Conservation (phyloP, 345 rosid species). For the Brassica napus region Da-Ae NC_063445.1:44617501-44618000, state of each 20-base stretch:
- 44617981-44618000: conserved; percentile 84
- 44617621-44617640: conserved; percentile 96
- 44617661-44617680: conserved; percentile 42
- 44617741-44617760: conserved; percentile 82
- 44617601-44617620: conserved; percentile 76
- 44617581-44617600: conserved; percentile 41
- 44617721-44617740: conserved; percentile 84
- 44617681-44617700: accelerated
- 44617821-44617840: conserved; percentile 93
- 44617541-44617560: background rate
- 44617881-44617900: background rate
- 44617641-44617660: conserved; percentile 94
- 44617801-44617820: conserved; percentile 97
- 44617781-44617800: conserved; percentile 96
- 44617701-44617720: conserved; percentile 13
- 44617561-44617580: background rate
- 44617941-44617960: conserved; percentile 90
- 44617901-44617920: conserved; percentile 36
- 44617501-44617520: conserved; percentile 83
- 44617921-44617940: conserved; percentile 99
- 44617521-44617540: background rate
- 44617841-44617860: conserved; percentile 52
- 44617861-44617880: background rate
- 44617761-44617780: conserved; percentile 87
- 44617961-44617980: conserved; percentile 87